Evolutionary conservation across 202 grass and related monocot species (phyloP), one percentile per base, ranked within the genome.

Genomic region (Miscanthus sacchariflorus): DNA sequence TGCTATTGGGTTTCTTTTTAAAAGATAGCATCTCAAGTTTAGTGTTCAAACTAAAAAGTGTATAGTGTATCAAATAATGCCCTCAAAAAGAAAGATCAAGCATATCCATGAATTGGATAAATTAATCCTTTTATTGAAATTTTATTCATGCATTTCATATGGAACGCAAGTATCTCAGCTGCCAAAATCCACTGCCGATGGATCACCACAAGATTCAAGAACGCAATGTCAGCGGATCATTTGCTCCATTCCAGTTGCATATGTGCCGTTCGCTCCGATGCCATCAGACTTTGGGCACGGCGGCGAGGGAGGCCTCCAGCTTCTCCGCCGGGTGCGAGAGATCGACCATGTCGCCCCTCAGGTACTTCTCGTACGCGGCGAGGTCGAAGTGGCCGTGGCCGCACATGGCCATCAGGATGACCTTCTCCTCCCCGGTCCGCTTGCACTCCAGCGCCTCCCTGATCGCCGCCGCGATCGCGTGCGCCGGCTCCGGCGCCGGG

Each of bases 371-470:
- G 54, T 99, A 99, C 2, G 96, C 71, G 12, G 88, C 63, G 3
- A 99, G 96, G 84, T 96, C 96, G 30, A 99, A 99, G 85, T 99
- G 96, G 24, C 96, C 96, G 23, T 99, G 94, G 12, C 96, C 96
- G 69, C 96, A 96, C 94, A 99, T 96, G 19, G 96, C 96, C 54
- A 96, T 99, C 65, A 99, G 87, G 77, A 99, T 99, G 0, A 99
- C 94, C 87, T 99, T 99, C 84, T 95, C 81, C 86, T 99, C 94
- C 59, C 96, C 96, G 0, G 88, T 96, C 76, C 84, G 88, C 83
- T 95, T 96, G 86, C 96, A 99, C 65, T 92, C 89, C 48, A 95
- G 21, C 28, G 96, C 96, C 87, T 95, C 96, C 87, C 94, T 91
- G 83, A 99, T 99, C 71, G 88, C 85, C 48, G 96, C 96, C 42